Evolutionary conservation across 805 yeast species (phyloP).

Genomic region (Yarrowia deformans): DNA sequence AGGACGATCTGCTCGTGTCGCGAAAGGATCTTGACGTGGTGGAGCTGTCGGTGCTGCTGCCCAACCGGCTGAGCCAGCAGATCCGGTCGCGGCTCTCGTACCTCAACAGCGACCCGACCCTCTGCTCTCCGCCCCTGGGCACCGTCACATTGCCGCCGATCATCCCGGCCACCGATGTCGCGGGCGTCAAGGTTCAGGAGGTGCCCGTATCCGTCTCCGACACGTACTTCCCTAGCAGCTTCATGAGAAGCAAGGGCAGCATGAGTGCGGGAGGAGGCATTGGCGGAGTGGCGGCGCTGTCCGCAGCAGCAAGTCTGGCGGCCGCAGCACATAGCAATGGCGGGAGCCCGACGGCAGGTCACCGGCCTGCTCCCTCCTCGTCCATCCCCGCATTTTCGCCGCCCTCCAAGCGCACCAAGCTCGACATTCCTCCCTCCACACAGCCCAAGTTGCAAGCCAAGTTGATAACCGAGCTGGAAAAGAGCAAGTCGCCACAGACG

Average conservation of each 20-base stretch:
- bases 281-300: conserved; percentile 15
- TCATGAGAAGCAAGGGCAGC: conserved; percentile 11
- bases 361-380: not conserved
- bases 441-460: conserved; percentile 39
- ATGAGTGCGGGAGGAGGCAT: not conserved
- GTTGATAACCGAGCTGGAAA: conserved; percentile 35
- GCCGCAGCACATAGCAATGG: not conserved
- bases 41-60: conserved; percentile 75
- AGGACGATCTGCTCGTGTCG: conserved; percentile 69
- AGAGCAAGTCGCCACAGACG: conserved; percentile 35
- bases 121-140: conserved; percentile 30
- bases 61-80: conserved; percentile 76
- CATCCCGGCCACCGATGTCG: conserved; percentile 31
- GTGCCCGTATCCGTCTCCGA: conserved; percentile 34
- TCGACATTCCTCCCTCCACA: conserved; percentile 37
- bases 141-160: conserved; percentile 23
- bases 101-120: conserved; percentile 28
- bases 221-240: conserved; percentile 35
- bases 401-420: conserved; percentile 24
- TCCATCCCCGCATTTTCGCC: not conserved
- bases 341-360: conserved; percentile 15
- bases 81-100: conserved; percentile 51
- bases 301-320: conserved; percentile 4
- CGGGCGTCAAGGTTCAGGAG: conserved; percentile 35
- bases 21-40: conserved; percentile 69